Evolutionary conservation across 352 stramenopile species (phyloP).

Genomic region (Pythium volutum): DNA sequence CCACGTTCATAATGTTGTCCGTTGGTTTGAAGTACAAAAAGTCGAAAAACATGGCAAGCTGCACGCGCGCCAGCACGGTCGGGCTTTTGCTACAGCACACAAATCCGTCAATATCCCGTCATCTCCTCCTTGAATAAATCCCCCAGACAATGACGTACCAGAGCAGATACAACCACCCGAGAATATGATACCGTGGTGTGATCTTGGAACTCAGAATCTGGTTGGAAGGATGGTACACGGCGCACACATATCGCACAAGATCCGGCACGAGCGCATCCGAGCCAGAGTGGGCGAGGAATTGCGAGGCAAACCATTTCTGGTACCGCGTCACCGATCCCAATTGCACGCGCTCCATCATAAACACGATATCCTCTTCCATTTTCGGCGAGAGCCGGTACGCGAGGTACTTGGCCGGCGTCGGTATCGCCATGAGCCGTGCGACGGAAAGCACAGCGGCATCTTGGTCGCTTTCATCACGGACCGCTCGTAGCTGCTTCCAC

Average conservation of each 20-base stretch:
- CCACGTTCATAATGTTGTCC: conserved; percentile 83
- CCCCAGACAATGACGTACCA: conserved; percentile 40
- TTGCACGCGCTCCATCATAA: conserved; percentile 87
- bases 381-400: conserved; percentile 79
- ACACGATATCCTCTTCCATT: conserved; percentile 84
- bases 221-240: conserved; percentile 81
- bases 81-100: conserved; percentile 56
- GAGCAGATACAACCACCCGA: conserved; percentile 82
- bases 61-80: conserved; percentile 62
- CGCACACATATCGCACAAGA: conserved; percentile 80
- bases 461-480: conserved; percentile 57
- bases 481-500: conserved; percentile 76
- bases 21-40: conserved; percentile 81
- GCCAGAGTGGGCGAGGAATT: conserved; percentile 65
- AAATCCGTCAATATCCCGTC: background rate
- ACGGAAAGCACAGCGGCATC: conserved; percentile 59
- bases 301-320: conserved; percentile 85
- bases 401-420: conserved; percentile 72
- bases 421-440: conserved; percentile 64
- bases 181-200: conserved; percentile 81
- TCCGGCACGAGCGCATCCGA: conserved; percentile 77
- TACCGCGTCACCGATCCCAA: conserved; percentile 73
- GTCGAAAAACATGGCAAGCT: conserved; percentile 87
- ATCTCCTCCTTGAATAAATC: background rate
- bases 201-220: conserved; percentile 81